Evolutionary conservation across 371 early-diverging fungal species (phyloP).

Genomic region (Circinella umbellata): DNA sequence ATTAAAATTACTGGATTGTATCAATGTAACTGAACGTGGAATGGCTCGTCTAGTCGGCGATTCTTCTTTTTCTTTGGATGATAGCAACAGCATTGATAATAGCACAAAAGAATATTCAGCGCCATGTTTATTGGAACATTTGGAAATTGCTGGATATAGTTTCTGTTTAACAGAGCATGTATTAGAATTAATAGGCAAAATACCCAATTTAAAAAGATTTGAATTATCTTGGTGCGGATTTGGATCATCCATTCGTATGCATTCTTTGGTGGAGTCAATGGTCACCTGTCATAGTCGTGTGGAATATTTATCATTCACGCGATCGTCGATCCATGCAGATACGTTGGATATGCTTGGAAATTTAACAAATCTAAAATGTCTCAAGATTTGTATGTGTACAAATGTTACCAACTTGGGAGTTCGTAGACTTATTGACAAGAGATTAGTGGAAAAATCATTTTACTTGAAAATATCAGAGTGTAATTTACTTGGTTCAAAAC

Average conservation of each 20-base stretch:
- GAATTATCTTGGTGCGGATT: not conserved
- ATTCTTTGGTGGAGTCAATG: not conserved
- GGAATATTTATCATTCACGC: not conserved
- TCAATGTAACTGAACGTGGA: not conserved
- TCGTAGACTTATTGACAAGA: no score
- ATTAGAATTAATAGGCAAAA: not conserved
- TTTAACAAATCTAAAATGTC: not conserved
- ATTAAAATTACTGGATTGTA: conserved; percentile 1
- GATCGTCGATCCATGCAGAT: not conserved
- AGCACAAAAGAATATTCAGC: not conserved
- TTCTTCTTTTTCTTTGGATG: no score
- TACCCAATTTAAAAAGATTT: not conserved
- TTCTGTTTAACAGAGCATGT: not conserved
- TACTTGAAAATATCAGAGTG: no score
- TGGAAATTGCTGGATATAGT: not conserved
- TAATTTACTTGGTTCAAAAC: no score
- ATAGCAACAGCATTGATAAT: no score
- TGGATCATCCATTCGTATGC: not conserved
- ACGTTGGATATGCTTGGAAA: not conserved
- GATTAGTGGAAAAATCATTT: no score
- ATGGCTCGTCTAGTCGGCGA: not conserved
- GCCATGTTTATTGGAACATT: not conserved
- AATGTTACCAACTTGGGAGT: conserved; percentile 1
- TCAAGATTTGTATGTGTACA: not conserved
- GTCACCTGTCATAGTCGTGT: not conserved